Evolutionary conservation across 306 rosid genomes (phyloP).

Genomic region (Carpinus fangiana): DNA sequence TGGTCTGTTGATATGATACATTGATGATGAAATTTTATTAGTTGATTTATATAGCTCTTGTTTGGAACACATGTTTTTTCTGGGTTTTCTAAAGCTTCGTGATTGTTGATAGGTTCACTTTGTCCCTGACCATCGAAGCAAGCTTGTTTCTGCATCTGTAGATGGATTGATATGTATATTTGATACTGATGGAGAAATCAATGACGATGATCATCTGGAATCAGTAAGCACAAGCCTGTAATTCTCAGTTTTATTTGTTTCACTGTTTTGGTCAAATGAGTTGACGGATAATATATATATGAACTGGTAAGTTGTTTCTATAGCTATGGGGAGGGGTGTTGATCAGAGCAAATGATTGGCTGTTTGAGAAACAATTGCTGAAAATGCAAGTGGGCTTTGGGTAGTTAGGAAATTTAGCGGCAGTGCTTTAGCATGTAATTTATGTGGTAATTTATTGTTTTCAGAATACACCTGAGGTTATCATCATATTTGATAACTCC

Average conservation of each 20-base stretch:
- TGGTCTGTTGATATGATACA: not conserved
- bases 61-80: not conserved
- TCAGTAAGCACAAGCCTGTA: slow-evolving; percentile 50
- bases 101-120: slow-evolving; percentile 71
- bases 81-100: not conserved
- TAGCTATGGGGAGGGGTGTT: not conserved
- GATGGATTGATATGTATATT: slow-evolving; percentile 94
- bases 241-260: not conserved
- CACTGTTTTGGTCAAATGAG: not conserved
- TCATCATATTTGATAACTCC: not conserved
- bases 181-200: slow-evolving; percentile 73
- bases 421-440: not conserved
- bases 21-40: not conserved
- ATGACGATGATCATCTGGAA: slow-evolving; percentile 86
- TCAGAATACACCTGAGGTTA: not conserved
- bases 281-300: not conserved
- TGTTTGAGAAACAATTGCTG: not conserved
- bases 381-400: not conserved
- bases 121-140: slow-evolving; percentile 66
- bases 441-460: not conserved
- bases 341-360: not conserved
- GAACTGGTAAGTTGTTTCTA: not conserved
- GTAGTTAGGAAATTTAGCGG: not conserved
- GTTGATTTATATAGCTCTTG: not conserved
- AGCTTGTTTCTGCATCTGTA: slow-evolving; percentile 86